A percentile compares a stretch with the other conserved stretches of the same genome.
phyloP scores from a whole-genome alignment of 208 protist species.

The Phytomonas francai region DNA sequence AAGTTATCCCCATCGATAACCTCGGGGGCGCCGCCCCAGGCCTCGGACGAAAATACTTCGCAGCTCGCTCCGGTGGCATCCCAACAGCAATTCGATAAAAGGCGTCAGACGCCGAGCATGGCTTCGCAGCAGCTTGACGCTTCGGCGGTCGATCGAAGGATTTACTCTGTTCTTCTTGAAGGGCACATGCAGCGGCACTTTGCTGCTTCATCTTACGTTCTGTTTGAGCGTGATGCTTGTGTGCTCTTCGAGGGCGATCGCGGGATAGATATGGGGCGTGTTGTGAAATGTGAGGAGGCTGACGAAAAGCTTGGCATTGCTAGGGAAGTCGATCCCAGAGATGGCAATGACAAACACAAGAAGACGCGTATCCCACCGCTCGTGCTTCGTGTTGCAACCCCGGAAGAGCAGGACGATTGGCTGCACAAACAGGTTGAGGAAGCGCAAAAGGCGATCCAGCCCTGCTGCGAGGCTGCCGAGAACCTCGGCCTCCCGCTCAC shows the following conservation, averaged over 20 bases:
- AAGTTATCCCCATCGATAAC: not conserved
- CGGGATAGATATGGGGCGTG: constrained; percentile 66
- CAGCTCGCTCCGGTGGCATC: too few relatives aligned
- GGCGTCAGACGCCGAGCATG: too few relatives aligned
- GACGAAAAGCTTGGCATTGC: constrained; percentile 1
- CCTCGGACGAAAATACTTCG: too few relatives aligned
- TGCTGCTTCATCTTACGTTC: constrained; percentile 17
- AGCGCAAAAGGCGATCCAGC: constrained; percentile 35
- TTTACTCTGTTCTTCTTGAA: constrained; percentile 32
- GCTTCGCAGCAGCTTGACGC: not conserved
- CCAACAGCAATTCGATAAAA: too few relatives aligned
- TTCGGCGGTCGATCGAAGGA: not conserved
- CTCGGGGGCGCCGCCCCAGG: too few relatives aligned
- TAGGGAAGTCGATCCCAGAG: not conserved
- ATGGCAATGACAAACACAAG: not conserved
- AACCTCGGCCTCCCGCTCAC: constrained; percentile 43
- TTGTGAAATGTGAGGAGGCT: constrained; percentile 30
- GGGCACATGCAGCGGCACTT: constrained; percentile 34
- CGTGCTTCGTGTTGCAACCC: constrained; percentile 42
- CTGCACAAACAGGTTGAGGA: constrained; percentile 34
- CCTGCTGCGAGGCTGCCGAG: constrained; percentile 42
- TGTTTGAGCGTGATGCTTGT: constrained; percentile 29
- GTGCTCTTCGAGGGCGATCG: constrained; percentile 78
- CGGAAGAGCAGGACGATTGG: constrained; percentile 59
- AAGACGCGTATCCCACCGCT: constrained; percentile 5